These are phyloP conservation scores for Cronartium ribicola DNA, from an alignment of 1,284 basidiomycete species.

Conservation along the genomic window DNA sequence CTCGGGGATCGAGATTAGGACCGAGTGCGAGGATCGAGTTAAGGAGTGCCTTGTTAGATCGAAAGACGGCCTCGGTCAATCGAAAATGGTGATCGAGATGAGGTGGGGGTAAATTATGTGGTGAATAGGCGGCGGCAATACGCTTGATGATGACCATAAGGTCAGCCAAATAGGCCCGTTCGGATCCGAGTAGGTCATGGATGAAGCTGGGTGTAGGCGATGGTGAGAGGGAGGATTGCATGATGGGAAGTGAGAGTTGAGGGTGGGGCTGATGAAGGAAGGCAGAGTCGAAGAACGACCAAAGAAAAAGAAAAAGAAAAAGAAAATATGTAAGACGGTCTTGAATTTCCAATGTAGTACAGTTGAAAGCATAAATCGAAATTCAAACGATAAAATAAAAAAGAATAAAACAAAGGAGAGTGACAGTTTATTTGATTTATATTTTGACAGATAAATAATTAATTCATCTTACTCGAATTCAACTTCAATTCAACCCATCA, in stretches of 20 bases:
- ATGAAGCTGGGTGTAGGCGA: background rate
- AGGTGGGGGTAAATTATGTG: constrained; percentile 15
- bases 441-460: too few species aligned
- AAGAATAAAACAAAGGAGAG: too few species aligned
- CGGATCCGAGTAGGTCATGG: constrained; percentile 10
- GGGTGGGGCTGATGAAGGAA: background rate
- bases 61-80: constrained; percentile 15
- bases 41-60: constrained; percentile 18
- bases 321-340: background rate
- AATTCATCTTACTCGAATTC: too few species aligned
- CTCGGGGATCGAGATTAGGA: background rate
- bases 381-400: too few species aligned
- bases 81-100: constrained; percentile 33
- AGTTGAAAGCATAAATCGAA: too few species aligned
- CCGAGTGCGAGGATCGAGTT: constrained; percentile 5
- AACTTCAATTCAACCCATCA: too few species aligned
- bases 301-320: background rate
- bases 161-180: constrained; percentile 12
- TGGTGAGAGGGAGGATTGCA: constrained; percentile 4
- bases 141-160: constrained; percentile 21
- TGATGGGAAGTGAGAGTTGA: background rate
- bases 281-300: background rate
- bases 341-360: too few species aligned
- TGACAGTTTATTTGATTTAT: too few species aligned
- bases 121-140: constrained; percentile 11